Percentiles rank a stretch among this genome's conserved stretches.
phyloP scores from a whole-genome alignment of 257 asterid genomes.

The Nicotiana tabacum region DNA sequence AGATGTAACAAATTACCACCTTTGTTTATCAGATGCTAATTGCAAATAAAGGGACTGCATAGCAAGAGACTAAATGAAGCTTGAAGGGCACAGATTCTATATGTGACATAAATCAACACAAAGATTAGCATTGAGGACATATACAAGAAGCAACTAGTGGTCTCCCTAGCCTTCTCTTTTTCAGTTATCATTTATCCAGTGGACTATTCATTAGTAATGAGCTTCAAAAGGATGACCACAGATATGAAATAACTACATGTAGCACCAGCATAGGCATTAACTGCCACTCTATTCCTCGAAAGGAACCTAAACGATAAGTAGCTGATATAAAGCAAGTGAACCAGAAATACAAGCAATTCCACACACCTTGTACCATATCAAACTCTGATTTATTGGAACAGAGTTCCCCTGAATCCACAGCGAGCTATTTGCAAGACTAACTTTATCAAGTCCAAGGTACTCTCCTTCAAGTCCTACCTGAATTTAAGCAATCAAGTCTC shows the following conservation, averaged over 20 bases:
- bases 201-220: not conserved
- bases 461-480: constrained; percentile 88
- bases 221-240: not conserved
- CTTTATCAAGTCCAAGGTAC: constrained; percentile 52
- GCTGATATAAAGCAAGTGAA: not conserved
- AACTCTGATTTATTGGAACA: constrained; percentile 46
- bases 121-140: not conserved
- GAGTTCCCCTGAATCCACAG: constrained; percentile 43
- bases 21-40: not conserved
- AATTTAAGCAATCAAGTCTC: not conserved
- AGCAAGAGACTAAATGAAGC: not conserved
- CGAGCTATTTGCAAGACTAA: constrained; percentile 53
- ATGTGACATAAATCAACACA: not conserved
- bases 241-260: not conserved
- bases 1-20: not conserved
- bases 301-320: not conserved
- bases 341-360: not conserved
- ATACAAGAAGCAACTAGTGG: not conserved
- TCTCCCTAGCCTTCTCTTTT: not conserved
- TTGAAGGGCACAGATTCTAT: not conserved
- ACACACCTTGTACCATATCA: constrained; percentile 80
- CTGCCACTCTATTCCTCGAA: not conserved
- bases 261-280: not conserved
- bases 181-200: not conserved
- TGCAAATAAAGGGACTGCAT: not conserved